phyloP scores from a whole-genome alignment of 225 moss, liverwort and hornwort species.

The Bryum argenteum region DNA sequence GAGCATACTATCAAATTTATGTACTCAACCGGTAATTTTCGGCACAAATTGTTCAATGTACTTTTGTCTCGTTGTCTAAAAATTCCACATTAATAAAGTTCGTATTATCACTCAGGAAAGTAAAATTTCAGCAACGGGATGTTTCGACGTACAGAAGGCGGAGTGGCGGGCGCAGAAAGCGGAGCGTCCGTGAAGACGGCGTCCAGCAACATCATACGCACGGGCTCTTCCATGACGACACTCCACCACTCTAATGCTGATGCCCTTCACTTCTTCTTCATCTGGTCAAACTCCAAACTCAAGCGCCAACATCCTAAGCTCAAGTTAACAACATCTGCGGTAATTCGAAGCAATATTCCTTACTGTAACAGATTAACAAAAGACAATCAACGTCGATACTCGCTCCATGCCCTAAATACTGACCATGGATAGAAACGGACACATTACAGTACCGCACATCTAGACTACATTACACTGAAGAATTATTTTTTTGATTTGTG shows the following conservation, averaged over 20 bases:
- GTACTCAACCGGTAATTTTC: background rate
- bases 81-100: background rate
- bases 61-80: background rate
- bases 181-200: constrained; percentile 58
- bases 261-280: constrained; percentile 27
- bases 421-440: background rate
- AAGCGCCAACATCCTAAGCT: background rate
- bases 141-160: constrained; percentile 45
- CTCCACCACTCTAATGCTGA: constrained; percentile 16
- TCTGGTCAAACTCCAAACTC: constrained; percentile 1
- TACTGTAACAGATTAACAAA: background rate
- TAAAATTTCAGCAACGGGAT: background rate
- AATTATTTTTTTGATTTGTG: background rate
- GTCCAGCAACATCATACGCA: constrained; percentile 66
- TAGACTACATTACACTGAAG: background rate
- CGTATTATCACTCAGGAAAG: background rate
- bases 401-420: constrained; percentile 15
- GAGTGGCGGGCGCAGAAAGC: constrained; percentile 35
- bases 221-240: constrained; percentile 39
- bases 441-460: background rate
- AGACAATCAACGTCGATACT: background rate
- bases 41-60: background rate
- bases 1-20: background rate
- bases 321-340: background rate
- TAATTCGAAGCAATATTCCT: background rate